A percentile compares a stretch with the other conserved stretches of the same genome.
Evolutionary conservation across 257 asterid species (phyloP).

Genomic region (Gentiana macrophylla): DNA sequence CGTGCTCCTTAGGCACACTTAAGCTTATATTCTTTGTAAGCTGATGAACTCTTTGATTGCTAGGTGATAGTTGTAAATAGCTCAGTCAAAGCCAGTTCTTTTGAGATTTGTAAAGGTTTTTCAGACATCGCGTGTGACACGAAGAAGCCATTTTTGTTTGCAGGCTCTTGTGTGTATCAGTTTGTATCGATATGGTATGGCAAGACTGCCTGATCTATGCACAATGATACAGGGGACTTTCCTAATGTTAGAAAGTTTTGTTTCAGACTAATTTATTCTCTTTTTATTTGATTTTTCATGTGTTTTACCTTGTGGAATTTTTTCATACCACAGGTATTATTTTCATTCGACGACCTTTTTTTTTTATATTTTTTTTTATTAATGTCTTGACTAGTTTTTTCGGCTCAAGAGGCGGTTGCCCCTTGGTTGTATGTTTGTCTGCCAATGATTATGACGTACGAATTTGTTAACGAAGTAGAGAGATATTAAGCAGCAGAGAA

Average conservation of each 20-base stretch:
- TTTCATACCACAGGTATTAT: neutral
- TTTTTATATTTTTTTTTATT: neutral
- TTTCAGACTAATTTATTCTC: slow-evolving; percentile 23
- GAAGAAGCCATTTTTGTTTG: neutral
- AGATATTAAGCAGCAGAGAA: slow-evolving; percentile 2
- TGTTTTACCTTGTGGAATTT: slow-evolving; percentile 1
- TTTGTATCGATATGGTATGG: slow-evolving; percentile 9
- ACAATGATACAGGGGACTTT: slow-evolving; percentile 18
- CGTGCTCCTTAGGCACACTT: slow-evolving; percentile 27
- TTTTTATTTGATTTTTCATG: neutral
- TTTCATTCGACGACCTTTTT: neutral
- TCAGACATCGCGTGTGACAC: neutral
- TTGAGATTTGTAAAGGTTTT: slow-evolving; percentile 17
- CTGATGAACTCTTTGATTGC: slow-evolving; percentile 27
- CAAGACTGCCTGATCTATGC: slow-evolving; percentile 13
- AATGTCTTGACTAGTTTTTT: too few species aligned
- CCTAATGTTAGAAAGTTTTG: slow-evolving; percentile 34
- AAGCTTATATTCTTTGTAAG: slow-evolving; percentile 3
- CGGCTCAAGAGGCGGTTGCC: too few species aligned
- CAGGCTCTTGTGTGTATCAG: slow-evolving; percentile 12
- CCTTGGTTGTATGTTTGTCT: too few species aligned
- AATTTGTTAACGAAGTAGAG: too few species aligned
- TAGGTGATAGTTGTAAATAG: slow-evolving; percentile 32
- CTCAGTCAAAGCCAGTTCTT: slow-evolving; percentile 7
- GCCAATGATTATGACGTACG: too few species aligned